Evolutionary conservation across 306 rosid genomes (phyloP).

Genomic region (Inga laurina): DNA sequence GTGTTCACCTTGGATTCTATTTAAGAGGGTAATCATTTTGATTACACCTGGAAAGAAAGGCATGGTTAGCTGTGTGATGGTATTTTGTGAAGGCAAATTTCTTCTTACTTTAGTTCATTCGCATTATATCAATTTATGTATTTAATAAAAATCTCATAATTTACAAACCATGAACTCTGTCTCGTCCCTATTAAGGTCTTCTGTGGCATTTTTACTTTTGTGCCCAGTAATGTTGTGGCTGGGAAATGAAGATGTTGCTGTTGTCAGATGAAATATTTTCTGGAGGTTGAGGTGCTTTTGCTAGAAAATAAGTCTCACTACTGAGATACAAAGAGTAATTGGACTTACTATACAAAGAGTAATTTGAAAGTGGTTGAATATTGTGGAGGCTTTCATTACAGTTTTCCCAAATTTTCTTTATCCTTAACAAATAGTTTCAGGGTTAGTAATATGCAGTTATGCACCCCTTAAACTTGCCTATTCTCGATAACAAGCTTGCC

Average conservation of each 20-base stretch:
- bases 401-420: not conserved
- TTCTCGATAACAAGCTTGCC: not conserved
- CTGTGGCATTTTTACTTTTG: conserved; percentile 18
- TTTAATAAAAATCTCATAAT: not conserved
- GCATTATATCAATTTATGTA: not conserved
- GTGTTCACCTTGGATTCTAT: conserved; percentile 29
- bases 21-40: conserved; percentile 24
- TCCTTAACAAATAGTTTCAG: not conserved
- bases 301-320: not conserved
- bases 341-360: not conserved
- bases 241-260: conserved; percentile 6
- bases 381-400: not conserved
- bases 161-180: not conserved
- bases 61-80: not conserved
- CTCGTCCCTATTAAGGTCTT: not conserved
- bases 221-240: not conserved
- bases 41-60: not conserved
- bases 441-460: conserved; percentile 8
- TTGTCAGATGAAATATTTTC: conserved; percentile 15
- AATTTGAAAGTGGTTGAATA: conserved; percentile 8
- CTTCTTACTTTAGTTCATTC: not conserved
- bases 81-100: conserved; percentile 10
- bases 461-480: not conserved
- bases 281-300: not conserved
- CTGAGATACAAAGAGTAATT: conserved; percentile 9